Evolutionary conservation across 2,329 filamentous ascomycete species (phyloP), one percentile per base, ranked within the genome.

Genomic region (Xylaria digitata): DNA sequence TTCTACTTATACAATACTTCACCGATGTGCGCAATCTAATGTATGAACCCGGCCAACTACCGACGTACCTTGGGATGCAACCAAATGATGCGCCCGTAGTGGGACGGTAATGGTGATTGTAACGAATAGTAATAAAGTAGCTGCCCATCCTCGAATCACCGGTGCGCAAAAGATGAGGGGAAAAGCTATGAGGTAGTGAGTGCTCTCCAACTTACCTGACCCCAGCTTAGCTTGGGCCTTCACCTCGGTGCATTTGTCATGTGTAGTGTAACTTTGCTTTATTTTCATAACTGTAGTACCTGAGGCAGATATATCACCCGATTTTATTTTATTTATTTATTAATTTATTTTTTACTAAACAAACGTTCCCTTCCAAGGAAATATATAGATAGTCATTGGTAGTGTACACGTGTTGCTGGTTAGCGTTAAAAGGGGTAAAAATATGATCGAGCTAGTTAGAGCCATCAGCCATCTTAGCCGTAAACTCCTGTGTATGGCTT

Each of bases 151-250:
- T 43, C 37, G 26, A 23, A 56, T 65, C 37, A 49, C 40, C 17
- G 26, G 46, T 17, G 48, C 42, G 55, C 32, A 58, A 56, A 43
- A 26, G 34, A 30, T 61, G 63, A 61, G 52, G 57, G 46, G 58
- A 57, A 61, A 21, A 34, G 32, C 17, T n/a, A 17, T 37, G 30
- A 42, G 53, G 21, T 52, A 32, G 37, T 13, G 37, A 15, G n/a
- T 11, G 13, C 19, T 17, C 32, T 19, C 56, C 19, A 21, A 26
- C 19, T 2, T 40, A 42, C 30, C 45, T 40, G 15, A 40, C 37
- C 56, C 57, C 23, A 45, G 52, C 34, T 45, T 52, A n/a, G 26
- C 7, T 32, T 8, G 30, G 32, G 26, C 21, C n/a, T 53, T 53
- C n/a, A 26, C 46, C 19, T 40, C 11, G 37, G 37, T 49, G 13